Evolutionary conservation across 345 rosid genomes (phyloP), one percentile per base, ranked within the genome.

Genomic region (Cardamine chenopodiifolia): DNA sequence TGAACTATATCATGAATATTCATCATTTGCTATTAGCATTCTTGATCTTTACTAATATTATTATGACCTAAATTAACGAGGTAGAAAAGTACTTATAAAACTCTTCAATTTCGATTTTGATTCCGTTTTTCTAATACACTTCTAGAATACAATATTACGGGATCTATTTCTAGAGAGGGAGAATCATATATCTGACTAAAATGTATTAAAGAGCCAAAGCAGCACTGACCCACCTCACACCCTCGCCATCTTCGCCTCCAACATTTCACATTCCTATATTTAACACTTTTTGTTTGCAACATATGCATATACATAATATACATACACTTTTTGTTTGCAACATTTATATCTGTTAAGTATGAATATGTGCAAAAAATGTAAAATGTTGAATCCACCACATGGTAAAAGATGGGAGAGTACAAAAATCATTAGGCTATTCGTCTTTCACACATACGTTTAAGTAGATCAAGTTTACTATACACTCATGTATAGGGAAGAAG

Each of bases 201-300:
- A 57, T 77, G 80, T 64, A 28, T 37, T 62, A 64, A 77, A 64
- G 72, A 57, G 72, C 80, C 80, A 77, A 70, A 77, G 54, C 80
- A 77, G 13, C 32, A 63, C 60, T 77, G 80, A 56, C 75, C 75
- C 79, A 76, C 65, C 79, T 62, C 79, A 66, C 68, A 37, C 68
- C 34, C 4, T 75, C 73, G 48, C 73, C 73, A 62, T 70, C 72
- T 56, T 63, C 45, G 39, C 74, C 44, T 31, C 62, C 63, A 61
- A 61, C 79, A 68, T 52, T 60, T 75, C 79, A 68, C 62, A 60
- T 74, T 67, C 62, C 12, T 6, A 13, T 17, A 37, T 68, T 53
- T 53, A 15, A 26, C 73, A 37, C 55, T 49, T 71, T 15, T 50
- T 68, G 1, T 49, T 45, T 45, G 31, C 48, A 45, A 47, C 58